phyloP scores from a whole-genome alignment of 345 rosid genomes.

The Lumnitzera littorea region DNA sequence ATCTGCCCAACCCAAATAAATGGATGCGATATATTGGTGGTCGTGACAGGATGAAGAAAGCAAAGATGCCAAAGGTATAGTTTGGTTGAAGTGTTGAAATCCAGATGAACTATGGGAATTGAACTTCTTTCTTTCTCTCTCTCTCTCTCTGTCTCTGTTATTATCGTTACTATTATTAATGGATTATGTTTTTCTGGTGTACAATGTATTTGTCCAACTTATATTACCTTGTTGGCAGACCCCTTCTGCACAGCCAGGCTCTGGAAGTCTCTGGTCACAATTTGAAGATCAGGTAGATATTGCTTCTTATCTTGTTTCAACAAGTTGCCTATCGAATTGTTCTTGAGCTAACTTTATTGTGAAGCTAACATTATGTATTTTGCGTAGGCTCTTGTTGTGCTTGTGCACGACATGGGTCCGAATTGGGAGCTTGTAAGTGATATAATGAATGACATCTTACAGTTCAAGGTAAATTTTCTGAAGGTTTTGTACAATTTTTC shows the following conservation, averaged over 20 bases:
- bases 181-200: not conserved
- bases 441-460: constrained; percentile 82
- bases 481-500: not conserved
- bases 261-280: constrained; percentile 84
- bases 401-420: constrained; percentile 99
- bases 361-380: constrained; percentile 10
- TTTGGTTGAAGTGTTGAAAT: constrained; percentile 10
- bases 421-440: constrained; percentile 99
- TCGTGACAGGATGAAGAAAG: constrained; percentile 70
- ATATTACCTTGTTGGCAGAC: constrained; percentile 34
- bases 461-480: constrained; percentile 56
- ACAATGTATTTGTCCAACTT: not conserved
- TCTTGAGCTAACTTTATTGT: constrained; percentile 4
- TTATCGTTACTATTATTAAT: not conserved
- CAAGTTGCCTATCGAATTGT: constrained; percentile 12
- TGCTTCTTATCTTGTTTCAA: constrained; percentile 15
- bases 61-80: constrained; percentile 69
- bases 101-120: not conserved
- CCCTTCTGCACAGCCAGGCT: constrained; percentile 65
- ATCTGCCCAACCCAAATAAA: constrained; percentile 81
- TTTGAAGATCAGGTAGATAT: constrained; percentile 93
- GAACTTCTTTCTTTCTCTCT: not conserved
- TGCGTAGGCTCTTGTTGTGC: constrained; percentile 90
- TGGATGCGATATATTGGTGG: constrained; percentile 61
- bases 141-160: not conserved